Conservation (phyloP, 495 filamentous ascomycete genomes). For the Friedmanniomyces simplex region DNA sequence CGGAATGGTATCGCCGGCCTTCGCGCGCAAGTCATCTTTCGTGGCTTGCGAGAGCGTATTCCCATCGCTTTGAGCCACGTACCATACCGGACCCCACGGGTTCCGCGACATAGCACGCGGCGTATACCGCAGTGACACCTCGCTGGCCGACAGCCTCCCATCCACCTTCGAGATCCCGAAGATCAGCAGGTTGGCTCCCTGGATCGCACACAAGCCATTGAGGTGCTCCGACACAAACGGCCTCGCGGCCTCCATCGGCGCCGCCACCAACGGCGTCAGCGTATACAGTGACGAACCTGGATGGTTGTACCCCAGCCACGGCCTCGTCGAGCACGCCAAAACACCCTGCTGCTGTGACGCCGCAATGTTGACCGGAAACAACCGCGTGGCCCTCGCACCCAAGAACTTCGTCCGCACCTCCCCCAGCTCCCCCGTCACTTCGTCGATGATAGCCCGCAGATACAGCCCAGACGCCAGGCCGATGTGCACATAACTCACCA, state of each 20-base stretch:
- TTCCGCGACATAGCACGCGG: constrained; percentile 80
- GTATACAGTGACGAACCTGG: constrained; percentile 73
- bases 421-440: constrained; percentile 84
- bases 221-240: constrained; percentile 84
- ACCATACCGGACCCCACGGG: constrained; percentile 79
- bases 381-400: constrained; percentile 73
- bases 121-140: constrained; percentile 46
- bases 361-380: constrained; percentile 49
- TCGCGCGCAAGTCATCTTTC: constrained; percentile 54
- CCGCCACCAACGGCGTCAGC: constrained; percentile 82
- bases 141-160: constrained; percentile 19
- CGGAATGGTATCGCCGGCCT: constrained; percentile 23
- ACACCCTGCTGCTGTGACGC: constrained; percentile 52
- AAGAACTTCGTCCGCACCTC: constrained; percentile 92
- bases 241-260: constrained; percentile 84
- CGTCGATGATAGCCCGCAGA: constrained; percentile 84
- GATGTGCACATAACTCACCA: constrained; percentile 85
- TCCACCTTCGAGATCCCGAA: constrained; percentile 5
- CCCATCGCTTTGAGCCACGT: constrained; percentile 86
- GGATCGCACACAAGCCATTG: constrained; percentile 89
- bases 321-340: constrained; percentile 76
- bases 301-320: constrained; percentile 89
- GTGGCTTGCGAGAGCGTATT: constrained; percentile 73
- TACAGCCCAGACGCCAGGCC: constrained; percentile 93
- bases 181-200: constrained; percentile 61